Base-by-base conservation (phyloP, 2,329 filamentous ascomycete genomes). In the Huntiella omanensis region DNA sequence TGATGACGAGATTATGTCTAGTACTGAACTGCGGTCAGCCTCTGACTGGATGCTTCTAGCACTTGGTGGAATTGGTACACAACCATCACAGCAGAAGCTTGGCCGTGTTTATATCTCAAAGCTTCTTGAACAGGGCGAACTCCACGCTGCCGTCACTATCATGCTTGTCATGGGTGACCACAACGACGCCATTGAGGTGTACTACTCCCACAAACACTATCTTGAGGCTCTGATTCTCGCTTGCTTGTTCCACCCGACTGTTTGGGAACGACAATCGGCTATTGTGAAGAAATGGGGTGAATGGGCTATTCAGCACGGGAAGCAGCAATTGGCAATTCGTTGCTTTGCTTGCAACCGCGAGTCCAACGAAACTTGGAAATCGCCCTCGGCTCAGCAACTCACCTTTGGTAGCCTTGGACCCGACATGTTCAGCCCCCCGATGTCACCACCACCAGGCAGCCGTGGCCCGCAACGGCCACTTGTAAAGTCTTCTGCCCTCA, bases 41-140 rank as follows among this genome's bases (percentile, higher is more conserved):
- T 83, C 84, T 0, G 91, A 96, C 61, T 98, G 91, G 91, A 95
- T 98, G 85, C 65, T 96, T 49, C 66, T 98, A 33, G 88, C 91
- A 8, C 64, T 98, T 44, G 93, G 84, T 57, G 83, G 84, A 36
- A 92, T 96, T 62, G 85, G 83, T 44, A 73, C 77, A 2, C 60
- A 64, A 16, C 69, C 75, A 34, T 85, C 85, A 1, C 83, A 92
- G 55, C 87, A 92, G 58, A 92, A 93, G 59, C 75, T 96, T 12
- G 86, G 84, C 1, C 81, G 88, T 49, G 80, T 85, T 3, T 94
- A 94, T 54, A 84, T 94, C 1, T 87, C 94, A 59, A 78, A 86
- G 43, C 69, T 98, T 1, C 70, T 98, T 1, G 86, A 92, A 59
- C 83, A 80, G 52, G 86, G 85, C 22, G 91, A 98, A 55, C 68